Conservation (phyloP, 371 early-diverging fungal species). For the Rhizopus stolonifer region DNA sequence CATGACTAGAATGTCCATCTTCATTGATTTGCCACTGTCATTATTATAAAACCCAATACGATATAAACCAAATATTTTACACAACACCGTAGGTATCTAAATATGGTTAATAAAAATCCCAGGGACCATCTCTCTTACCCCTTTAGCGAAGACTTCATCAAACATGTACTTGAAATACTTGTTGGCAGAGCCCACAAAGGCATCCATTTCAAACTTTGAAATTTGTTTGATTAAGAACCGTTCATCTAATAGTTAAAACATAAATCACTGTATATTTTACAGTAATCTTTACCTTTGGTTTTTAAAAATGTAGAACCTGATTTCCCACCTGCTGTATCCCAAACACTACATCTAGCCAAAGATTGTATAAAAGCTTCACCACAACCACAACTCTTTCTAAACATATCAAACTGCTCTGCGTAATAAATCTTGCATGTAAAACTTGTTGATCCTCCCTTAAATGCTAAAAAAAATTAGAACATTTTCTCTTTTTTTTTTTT, state of each 20-base stretch:
- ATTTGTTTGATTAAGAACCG: conserved; percentile 92
- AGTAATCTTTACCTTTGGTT: conserved; percentile 53
- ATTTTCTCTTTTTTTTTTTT: too few species aligned
- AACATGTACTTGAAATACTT: conserved; percentile 90
- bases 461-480: conserved; percentile 35
- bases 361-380: conserved; percentile 84
- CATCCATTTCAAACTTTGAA: conserved; percentile 82
- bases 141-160: conserved; percentile 78
- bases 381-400: conserved; percentile 82
- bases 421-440: conserved; percentile 88
- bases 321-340: conserved; percentile 88
- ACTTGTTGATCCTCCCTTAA: conserved; percentile 74
- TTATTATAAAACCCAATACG: conserved; percentile 84
- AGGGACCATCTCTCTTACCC: conserved; percentile 18
- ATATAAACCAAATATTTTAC: conserved; percentile 93
- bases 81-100: conserved; percentile 81
- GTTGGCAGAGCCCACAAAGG: conserved; percentile 89
- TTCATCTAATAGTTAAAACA: conserved; percentile 60
- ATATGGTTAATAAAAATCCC: neutral
- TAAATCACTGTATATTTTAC: neutral
- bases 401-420: conserved; percentile 90
- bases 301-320: conserved; percentile 88
- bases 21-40: conserved; percentile 73
- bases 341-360: conserved; percentile 79
- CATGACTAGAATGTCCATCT: conserved; percentile 93